Conservation (phyloP, 495 filamentous ascomycete genomes). For the Paragyromitra xinjiangensis region DNA sequence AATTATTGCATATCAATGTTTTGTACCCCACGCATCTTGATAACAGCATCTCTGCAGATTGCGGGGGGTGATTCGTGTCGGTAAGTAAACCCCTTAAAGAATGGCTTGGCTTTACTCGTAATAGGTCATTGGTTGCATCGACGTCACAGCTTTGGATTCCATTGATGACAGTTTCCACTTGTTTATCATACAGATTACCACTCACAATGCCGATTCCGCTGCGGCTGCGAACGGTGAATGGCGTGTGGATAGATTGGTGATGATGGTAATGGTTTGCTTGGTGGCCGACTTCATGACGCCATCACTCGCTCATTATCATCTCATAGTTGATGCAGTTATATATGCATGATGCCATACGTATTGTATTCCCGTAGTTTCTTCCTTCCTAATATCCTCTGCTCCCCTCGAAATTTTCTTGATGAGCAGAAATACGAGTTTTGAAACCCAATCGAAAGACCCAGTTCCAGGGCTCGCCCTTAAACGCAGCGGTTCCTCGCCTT, state of each 20-base stretch:
- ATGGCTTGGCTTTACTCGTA: constrained; percentile 17
- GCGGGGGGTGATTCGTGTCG: not conserved
- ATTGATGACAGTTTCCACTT: constrained; percentile 31
- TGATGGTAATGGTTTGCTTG: constrained; percentile 8
- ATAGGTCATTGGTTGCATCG: constrained; percentile 16
- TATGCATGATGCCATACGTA: constrained; percentile 18
- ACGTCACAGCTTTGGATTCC: constrained; percentile 35
- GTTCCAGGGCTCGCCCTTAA: constrained; percentile 13
- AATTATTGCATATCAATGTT: not conserved
- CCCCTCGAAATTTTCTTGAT: constrained; percentile 22
- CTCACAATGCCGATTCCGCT: constrained; percentile 19
- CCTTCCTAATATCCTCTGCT: not conserved
- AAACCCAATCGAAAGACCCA: constrained; percentile 11
- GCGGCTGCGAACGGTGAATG: not conserved
- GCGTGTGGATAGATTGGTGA: not conserved
- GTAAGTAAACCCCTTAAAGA: constrained; percentile 12
- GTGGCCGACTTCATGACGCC: constrained; percentile 29
- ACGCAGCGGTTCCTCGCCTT: constrained; percentile 10
- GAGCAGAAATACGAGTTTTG: constrained; percentile 3
- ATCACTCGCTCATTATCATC: constrained; percentile 30
- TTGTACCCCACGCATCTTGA: not conserved
- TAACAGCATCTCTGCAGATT: not conserved
- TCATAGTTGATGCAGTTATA: constrained; percentile 25
- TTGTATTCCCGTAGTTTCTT: not conserved
- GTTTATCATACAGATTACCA: constrained; percentile 20